These are phyloP conservation scores for Echeveria elegans DNA, from an alignment of 164 flowering plant genomes.

Conservation along the genomic window DNA sequence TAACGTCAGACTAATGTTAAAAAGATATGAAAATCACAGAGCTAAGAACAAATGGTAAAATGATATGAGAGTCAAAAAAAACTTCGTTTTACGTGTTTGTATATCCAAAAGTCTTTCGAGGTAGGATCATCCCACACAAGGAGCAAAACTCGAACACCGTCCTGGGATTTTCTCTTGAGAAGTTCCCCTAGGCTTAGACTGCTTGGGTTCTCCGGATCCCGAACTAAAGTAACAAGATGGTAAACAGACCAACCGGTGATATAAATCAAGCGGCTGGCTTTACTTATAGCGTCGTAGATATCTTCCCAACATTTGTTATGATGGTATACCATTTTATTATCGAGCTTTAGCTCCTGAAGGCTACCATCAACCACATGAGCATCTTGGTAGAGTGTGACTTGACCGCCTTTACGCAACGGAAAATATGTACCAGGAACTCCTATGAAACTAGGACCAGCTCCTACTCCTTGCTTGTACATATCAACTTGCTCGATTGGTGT, in stretches of 20 bases:
- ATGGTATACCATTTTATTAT: slow-evolving; percentile 14
- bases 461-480: slow-evolving; percentile 19
- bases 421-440: slow-evolving; percentile 39
- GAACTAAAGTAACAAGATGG: slow-evolving; percentile 26
- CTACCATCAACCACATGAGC: slow-evolving; percentile 31
- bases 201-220: slow-evolving; percentile 13
- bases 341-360: slow-evolving; percentile 26
- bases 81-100: slow-evolving; percentile 31
- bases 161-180: slow-evolving; percentile 37
- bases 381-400: slow-evolving; percentile 40
- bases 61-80: no score
- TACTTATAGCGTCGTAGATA: slow-evolving; percentile 26
- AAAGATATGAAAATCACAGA: no score
- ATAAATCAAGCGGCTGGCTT: slow-evolving; percentile 36
- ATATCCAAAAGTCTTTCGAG: slow-evolving; percentile 30
- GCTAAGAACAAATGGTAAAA: no score
- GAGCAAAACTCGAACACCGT: slow-evolving; percentile 44
- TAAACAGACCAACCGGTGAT: slow-evolving; percentile 43
- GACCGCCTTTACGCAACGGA: slow-evolving; percentile 34
- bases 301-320: slow-evolving; percentile 34
- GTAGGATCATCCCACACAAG: slow-evolving; percentile 58
- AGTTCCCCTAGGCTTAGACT: slow-evolving; percentile 30
- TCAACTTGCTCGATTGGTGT: slow-evolving; percentile 17
- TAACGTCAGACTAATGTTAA: no score
- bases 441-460: slow-evolving; percentile 19